Evolutionary conservation across 352 stramenopile genomes (phyloP).

Genomic region (Blastocystis sp.): DNA sequence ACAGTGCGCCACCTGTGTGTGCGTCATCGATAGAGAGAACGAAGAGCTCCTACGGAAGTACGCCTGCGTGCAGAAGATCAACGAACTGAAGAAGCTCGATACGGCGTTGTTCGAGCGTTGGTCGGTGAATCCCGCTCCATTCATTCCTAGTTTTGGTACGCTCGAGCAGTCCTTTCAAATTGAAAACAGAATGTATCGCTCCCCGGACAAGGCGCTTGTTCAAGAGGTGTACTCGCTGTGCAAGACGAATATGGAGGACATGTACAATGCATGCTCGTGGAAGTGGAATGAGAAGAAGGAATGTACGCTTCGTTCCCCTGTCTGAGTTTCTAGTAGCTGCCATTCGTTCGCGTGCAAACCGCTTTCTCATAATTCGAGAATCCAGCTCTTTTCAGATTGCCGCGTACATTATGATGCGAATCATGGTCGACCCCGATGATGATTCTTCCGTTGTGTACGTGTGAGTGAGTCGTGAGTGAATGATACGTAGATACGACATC

Average conservation of each 20-base stretch:
- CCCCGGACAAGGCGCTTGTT: not conserved
- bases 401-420: slow-evolving; percentile 25
- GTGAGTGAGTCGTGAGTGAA: not conserved
- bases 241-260: slow-evolving; percentile 17
- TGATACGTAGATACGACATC: slow-evolving; percentile 44
- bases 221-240: slow-evolving; percentile 19
- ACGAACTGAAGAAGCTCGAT: slow-evolving; percentile 22
- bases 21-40: slow-evolving; percentile 37
- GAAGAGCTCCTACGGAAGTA: slow-evolving; percentile 19
- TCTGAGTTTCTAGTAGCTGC: slow-evolving; percentile 16
- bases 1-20: not conserved
- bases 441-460: slow-evolving; percentile 41
- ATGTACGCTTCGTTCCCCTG: not conserved
- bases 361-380: slow-evolving; percentile 12
- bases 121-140: not conserved
- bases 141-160: slow-evolving; percentile 1
- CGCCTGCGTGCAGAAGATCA: not conserved
- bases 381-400: slow-evolving; percentile 14
- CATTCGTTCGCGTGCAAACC: not conserved
- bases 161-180: not conserved
- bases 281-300: slow-evolving; percentile 70
- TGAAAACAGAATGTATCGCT: slow-evolving; percentile 2
- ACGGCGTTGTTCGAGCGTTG: not conserved
- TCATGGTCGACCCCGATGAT: slow-evolving; percentile 35
- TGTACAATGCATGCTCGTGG: slow-evolving; percentile 50